These are phyloP conservation scores for Centaurea solstitialis DNA, from an alignment of 129 eudicot genomes.

Conservation along the genomic window DNA sequence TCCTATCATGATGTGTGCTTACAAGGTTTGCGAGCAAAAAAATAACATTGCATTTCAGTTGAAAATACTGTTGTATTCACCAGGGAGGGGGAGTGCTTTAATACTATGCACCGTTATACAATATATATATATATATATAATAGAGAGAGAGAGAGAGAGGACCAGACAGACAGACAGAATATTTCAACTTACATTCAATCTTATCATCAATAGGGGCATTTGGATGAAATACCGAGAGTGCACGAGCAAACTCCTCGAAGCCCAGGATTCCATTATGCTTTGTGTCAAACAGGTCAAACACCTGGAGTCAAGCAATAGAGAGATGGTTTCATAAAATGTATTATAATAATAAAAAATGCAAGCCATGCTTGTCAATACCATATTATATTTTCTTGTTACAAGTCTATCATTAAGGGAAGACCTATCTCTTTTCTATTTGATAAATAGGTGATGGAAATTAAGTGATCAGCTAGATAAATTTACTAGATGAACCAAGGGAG, in stretches of 20 bases:
- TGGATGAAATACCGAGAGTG: slow-evolving; percentile 94
- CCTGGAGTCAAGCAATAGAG: slow-evolving; percentile 37
- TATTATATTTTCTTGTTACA: background rate
- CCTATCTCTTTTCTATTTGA: background rate
- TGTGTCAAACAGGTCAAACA: slow-evolving; percentile 92
- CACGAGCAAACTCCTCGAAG: slow-evolving; percentile 93
- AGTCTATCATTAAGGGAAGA: background rate
- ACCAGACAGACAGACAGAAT: too few species aligned
- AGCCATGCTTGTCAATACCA: slow-evolving; percentile 4
- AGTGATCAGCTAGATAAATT: background rate
- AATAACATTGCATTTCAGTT: background rate
- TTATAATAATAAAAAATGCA: background rate
- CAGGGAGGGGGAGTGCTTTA: background rate
- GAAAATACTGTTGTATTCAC: background rate
- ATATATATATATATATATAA: too few species aligned
- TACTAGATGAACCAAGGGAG: background rate
- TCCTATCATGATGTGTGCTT: background rate
- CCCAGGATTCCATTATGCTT: slow-evolving; percentile 89
- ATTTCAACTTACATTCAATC: slow-evolving; percentile 68
- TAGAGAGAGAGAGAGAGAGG: too few species aligned
- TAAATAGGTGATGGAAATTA: background rate
- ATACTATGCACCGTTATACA: background rate
- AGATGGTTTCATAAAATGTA: background rate
- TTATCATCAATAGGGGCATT: slow-evolving; percentile 93
- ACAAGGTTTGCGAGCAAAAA: background rate